Percentiles rank a stretch among this genome's conserved stretches.
These are phyloP conservation scores for Selenicereus undatus DNA, from an alignment of 148 eudicot genomes.

Conservation along the genomic window DNA sequence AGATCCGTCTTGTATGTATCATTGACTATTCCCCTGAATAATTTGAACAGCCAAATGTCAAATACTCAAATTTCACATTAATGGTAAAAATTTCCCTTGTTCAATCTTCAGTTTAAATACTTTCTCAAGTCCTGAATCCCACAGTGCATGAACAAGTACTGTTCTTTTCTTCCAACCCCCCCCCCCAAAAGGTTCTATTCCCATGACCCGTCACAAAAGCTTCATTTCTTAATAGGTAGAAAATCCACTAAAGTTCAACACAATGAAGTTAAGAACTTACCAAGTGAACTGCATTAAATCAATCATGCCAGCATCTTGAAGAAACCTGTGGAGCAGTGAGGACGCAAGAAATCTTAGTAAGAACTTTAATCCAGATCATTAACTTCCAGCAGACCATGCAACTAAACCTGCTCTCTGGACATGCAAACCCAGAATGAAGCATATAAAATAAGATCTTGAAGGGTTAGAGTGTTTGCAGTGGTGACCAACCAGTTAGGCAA, in stretches of 20 bases:
- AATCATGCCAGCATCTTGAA: slow-evolving; percentile 93
- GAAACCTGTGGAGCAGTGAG: slow-evolving; percentile 47
- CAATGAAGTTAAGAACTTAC: slow-evolving; percentile 36
- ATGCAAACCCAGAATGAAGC: neutral
- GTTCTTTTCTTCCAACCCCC: neutral
- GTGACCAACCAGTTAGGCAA: no score
- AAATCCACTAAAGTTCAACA: neutral
- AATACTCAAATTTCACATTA: neutral
- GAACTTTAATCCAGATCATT: neutral
- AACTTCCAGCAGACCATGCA: neutral
- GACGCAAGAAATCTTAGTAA: neutral
- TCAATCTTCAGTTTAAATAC: neutral
- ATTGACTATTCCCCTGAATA: slow-evolving; percentile 84
- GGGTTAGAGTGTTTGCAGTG: no score
- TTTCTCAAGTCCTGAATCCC: no score
- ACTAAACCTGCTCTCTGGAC: neutral
- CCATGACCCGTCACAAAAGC: neutral
- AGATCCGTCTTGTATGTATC: slow-evolving; percentile 99
- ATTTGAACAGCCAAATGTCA: slow-evolving; percentile 11
- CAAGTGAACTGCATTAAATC: slow-evolving; percentile 80
- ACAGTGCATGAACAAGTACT: no score
- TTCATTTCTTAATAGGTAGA: neutral
- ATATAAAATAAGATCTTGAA: no score
- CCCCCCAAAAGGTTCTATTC: no score
- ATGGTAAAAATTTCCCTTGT: neutral